Evolutionary conservation across 2,329 filamentous ascomycete species (phyloP), one percentile per base, ranked within the genome.

Genomic region (Lizonia empirigonia): DNA sequence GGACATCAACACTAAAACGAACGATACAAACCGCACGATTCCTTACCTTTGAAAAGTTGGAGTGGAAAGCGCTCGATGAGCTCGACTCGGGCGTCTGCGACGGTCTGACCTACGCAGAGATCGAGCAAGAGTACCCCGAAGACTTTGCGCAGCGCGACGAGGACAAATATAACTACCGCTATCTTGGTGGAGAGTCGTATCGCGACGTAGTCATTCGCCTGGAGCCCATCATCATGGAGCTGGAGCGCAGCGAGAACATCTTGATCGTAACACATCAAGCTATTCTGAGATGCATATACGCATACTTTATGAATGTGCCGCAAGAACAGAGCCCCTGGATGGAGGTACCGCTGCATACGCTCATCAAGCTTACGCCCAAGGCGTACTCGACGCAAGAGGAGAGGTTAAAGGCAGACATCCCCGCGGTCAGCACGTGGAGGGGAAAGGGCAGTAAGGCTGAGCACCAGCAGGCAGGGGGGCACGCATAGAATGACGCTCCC

Each of bases 161-260:
- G 62, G 94, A 99, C 80, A 99, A 99, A 76, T 97, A 97, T 84
- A 97, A 99, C 78, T 99, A 99, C 77, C 91, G 94, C 50, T 99
- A 99, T 76, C 88, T 94, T 5, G 94, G 94, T 57, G 94, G 94
- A 45, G 94, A 99, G 77, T 95, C 90, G 55, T 90, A 99, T 74
- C 90, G 93, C 48, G 94, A 99, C 68, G 93, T 99, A 1, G 94
- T 99, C 32, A 97, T 97, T 67, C 91, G 94, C 1, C 85, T 99
- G 0, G 94, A 99, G 71, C 94, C 94, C 56, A 99, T 99, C 76
- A 99, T 99, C 77, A 99, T 99, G 94, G 94, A 99, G 73, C 81
- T 99, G 44, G 94, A 99, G 75, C 85, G 94, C 56, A 91, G 88
- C 63, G 94, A 97, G 74, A 95, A 99, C 70, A 96, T 99, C 61